phyloP scores from a whole-genome alignment of 352 stramenopile species.

The Phytophthora capsici region DNA sequence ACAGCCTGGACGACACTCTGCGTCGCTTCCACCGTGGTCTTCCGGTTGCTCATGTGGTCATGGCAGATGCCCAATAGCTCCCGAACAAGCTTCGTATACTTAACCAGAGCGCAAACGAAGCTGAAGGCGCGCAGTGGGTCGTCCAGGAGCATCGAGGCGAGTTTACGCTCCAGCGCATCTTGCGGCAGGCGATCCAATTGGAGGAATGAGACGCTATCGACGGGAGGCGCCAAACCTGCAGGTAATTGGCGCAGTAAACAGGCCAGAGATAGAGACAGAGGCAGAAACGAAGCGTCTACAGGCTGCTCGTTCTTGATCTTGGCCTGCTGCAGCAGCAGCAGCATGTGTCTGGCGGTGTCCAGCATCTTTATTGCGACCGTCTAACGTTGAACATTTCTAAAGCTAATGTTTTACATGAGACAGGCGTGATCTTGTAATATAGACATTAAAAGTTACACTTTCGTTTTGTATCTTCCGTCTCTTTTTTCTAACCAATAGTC shows the following conservation, averaged over 20 bases:
- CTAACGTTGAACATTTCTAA: too few relatives aligned
- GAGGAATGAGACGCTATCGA: constrained; percentile 43
- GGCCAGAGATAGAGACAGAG: constrained; percentile 50
- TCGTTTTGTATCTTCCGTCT: too few relatives aligned
- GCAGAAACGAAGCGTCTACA: constrained; percentile 56
- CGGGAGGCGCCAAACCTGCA: constrained; percentile 42
- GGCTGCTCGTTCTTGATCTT: constrained; percentile 49
- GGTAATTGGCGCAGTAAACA: constrained; percentile 60
- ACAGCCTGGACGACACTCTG: constrained; percentile 44
- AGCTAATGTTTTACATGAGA: too few relatives aligned
- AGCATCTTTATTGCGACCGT: constrained; percentile 32
- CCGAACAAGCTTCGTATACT: constrained; percentile 49
- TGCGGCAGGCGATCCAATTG: constrained; percentile 52
- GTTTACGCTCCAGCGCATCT: constrained; percentile 36
- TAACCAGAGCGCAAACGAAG: constrained; percentile 44
- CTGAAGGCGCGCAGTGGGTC: constrained; percentile 35
- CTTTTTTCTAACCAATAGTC: too few relatives aligned
- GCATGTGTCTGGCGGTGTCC: constrained; percentile 52
- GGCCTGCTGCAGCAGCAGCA: constrained; percentile 56
- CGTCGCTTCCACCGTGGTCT: constrained; percentile 38
- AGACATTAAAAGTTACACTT: too few relatives aligned
- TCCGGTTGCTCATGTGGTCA: constrained; percentile 42
- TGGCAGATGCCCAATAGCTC: constrained; percentile 51
- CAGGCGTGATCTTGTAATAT: neutral
- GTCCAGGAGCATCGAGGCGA: constrained; percentile 34